These are phyloP conservation scores for Tolypocladium capitatum DNA, from an alignment of 2,329 filamentous ascomycete species.

Conservation along the genomic window DNA sequence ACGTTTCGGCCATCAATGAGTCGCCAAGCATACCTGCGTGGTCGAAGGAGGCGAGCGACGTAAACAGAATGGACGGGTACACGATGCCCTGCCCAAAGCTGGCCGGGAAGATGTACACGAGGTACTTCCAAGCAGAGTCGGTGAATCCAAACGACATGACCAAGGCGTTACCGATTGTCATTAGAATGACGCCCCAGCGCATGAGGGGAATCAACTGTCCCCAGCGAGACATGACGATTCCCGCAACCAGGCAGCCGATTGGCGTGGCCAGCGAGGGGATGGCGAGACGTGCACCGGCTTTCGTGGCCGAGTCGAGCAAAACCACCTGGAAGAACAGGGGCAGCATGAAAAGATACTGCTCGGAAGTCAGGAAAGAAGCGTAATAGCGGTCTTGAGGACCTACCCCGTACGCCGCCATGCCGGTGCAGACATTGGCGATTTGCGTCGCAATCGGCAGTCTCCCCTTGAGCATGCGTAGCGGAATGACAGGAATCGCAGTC, in stretches of 20 bases:
- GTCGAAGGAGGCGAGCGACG: constrained; percentile 47
- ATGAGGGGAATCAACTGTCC: constrained; percentile 38
- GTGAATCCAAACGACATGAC: constrained; percentile 34
- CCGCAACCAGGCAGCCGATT: constrained; percentile 40
- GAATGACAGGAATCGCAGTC: constrained; percentile 39
- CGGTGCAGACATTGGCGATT: constrained; percentile 45
- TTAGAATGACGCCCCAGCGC: constrained; percentile 33
- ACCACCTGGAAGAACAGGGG: constrained; percentile 60
- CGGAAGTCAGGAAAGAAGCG: constrained; percentile 4
- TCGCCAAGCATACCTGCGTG: constrained; percentile 31
- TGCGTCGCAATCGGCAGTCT: constrained; percentile 40
- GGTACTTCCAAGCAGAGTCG: constrained; percentile 40
- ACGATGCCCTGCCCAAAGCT: constrained; percentile 47
- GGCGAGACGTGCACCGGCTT: constrained; percentile 50
- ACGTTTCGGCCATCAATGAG: too few species aligned
- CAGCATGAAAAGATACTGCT: constrained; percentile 51
- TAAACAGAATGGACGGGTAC: constrained; percentile 47
- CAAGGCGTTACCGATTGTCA: constrained; percentile 40
- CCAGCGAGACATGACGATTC: constrained; percentile 44
- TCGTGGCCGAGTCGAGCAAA: constrained; percentile 47
- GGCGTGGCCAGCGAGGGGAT: constrained; percentile 49
- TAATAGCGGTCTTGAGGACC: constrained; percentile 13
- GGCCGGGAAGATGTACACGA: constrained; percentile 42
- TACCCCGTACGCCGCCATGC: constrained; percentile 49
- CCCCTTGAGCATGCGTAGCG: constrained; percentile 42